Base-by-base conservation (phyloP, 371 early-diverging fungal genomes). In the Sporodiniella umbellata region DNA sequence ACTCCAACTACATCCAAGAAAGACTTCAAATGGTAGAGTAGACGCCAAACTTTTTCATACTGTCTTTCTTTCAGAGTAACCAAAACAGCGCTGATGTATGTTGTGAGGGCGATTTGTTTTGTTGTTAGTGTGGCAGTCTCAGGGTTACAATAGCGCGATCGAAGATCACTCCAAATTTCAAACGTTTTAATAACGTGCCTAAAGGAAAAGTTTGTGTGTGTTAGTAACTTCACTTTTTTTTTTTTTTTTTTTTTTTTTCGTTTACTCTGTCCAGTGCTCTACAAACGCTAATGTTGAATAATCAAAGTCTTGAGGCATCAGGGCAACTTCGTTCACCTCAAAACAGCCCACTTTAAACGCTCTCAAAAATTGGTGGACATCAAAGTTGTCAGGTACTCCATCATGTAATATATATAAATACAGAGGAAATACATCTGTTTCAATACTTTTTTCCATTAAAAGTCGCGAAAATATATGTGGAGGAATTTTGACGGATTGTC, bases 371-470 rank as follows among this genome's bases (percentile, higher is more conserved):
- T 51, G 45, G 11, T 53, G 54, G 3, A 59, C 56, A 37, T 62
- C 53, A 40, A 58, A 53, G 7, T 66, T 55, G 12, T 62, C 55
- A 6, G 56, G 52, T 8, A 58, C 28, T 0, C 61, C 45, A 17
- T 66, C 56, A 22, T 75, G 63, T 12, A 75, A 39, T 8, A 72
- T 58, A 1, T 58, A 46, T 3, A 83, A 53, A 31, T 73, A 79
- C 0, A 80, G 57, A 0, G 71, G 68, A 25, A 83, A 70, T 0
- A 74, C 71, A 24, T 83, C 83, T 19, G 69, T 61, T 54, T 83
- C 83, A 24, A 83, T 77, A 23, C 80, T 75, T 45, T 83, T 83
- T 57, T 73, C 70, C 57, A 79, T 76, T 26, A 83, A 47, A 0
- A 80, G 44, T 5, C 61, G 51, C 2, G 59, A 54, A 15, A 71